Evolutionary conservation across 495 filamentous ascomycete species (phyloP).

Genomic region (Chaetomium cochliodes): DNA sequence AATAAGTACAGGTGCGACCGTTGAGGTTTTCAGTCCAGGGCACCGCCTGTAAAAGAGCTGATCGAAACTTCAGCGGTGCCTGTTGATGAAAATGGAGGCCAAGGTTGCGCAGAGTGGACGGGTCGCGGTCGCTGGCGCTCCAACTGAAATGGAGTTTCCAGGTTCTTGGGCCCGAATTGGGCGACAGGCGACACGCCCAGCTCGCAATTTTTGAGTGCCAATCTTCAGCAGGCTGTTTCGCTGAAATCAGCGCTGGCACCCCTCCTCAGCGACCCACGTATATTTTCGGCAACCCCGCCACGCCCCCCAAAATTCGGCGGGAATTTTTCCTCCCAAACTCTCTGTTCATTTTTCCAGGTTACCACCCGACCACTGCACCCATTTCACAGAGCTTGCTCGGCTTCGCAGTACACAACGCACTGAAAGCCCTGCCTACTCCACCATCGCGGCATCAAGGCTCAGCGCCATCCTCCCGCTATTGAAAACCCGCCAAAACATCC

Average conservation of each 20-base stretch:
- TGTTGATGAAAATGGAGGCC: too few species aligned
- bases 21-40: background rate
- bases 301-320: slow-evolving; percentile 34
- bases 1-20: background rate
- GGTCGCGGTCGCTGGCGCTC: background rate
- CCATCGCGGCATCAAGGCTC: slow-evolving; percentile 28
- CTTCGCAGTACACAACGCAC: slow-evolving; percentile 13
- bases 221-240: slow-evolving; percentile 25
- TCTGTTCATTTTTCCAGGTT: slow-evolving; percentile 39
- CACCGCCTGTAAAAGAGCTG: background rate
- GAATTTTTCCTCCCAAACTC: slow-evolving; percentile 39
- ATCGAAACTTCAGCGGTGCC: background rate
- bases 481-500: slow-evolving; percentile 25
- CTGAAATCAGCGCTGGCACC: slow-evolving; percentile 36
- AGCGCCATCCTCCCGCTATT: slow-evolving; percentile 26
- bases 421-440: slow-evolving; percentile 24
- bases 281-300: slow-evolving; percentile 36
- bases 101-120: background rate
- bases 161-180: slow-evolving; percentile 28
- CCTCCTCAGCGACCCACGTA: slow-evolving; percentile 30
- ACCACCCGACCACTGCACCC: too few species aligned
- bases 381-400: slow-evolving; percentile 30
- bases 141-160: slow-evolving; percentile 24
- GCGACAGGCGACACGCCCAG: slow-evolving; percentile 26
- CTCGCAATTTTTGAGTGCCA: slow-evolving; percentile 30